These are phyloP conservation scores for Iris macrosiphon DNA, from an alignment of 106 monocot genomes.

Conservation along the genomic window DNA sequence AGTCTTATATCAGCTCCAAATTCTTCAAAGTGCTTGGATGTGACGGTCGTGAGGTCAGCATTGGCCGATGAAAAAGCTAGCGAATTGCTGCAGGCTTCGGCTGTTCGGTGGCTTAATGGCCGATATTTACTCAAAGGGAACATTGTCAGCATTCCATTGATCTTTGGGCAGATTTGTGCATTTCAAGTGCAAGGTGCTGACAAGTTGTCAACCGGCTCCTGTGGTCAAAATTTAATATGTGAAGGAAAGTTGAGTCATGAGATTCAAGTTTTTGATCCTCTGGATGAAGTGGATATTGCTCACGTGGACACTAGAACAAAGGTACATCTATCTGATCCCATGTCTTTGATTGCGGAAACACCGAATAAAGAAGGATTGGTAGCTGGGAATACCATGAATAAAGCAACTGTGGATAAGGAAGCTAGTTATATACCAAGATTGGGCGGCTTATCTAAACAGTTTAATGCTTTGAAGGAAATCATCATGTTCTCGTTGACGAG, in stretches of 20 bases:
- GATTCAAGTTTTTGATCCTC: neutral
- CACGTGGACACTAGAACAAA: slow-evolving; percentile 43
- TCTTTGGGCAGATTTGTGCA: slow-evolving; percentile 45
- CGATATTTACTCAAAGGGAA: slow-evolving; percentile 64
- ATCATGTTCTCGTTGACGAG: slow-evolving; percentile 59
- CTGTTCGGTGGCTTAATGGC: slow-evolving; percentile 50
- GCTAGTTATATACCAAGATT: slow-evolving; percentile 27
- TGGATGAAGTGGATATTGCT: slow-evolving; percentile 1
- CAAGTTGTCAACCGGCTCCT: neutral
- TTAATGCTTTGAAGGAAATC: slow-evolving; percentile 60
- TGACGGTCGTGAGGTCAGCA: slow-evolving; percentile 23
- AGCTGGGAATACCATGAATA: neutral
- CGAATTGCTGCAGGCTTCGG: slow-evolving; percentile 31
- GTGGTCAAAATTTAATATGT: slow-evolving; percentile 4
- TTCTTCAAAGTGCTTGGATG: slow-evolving; percentile 18
- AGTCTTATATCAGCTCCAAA: slow-evolving; percentile 1
- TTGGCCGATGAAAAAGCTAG: slow-evolving; percentile 56
- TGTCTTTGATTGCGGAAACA: neutral
- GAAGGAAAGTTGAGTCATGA: slow-evolving; percentile 9
- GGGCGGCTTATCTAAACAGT: slow-evolving; percentile 87
- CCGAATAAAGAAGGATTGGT: neutral
- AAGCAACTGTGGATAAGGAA: slow-evolving; percentile 10
- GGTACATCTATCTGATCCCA: slow-evolving; percentile 33
- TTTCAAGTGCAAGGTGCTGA: slow-evolving; percentile 43
- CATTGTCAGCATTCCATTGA: slow-evolving; percentile 40